Conservation (phyloP, 1,139 yeast species). For the Sugiyamaella paludigena region DNA sequence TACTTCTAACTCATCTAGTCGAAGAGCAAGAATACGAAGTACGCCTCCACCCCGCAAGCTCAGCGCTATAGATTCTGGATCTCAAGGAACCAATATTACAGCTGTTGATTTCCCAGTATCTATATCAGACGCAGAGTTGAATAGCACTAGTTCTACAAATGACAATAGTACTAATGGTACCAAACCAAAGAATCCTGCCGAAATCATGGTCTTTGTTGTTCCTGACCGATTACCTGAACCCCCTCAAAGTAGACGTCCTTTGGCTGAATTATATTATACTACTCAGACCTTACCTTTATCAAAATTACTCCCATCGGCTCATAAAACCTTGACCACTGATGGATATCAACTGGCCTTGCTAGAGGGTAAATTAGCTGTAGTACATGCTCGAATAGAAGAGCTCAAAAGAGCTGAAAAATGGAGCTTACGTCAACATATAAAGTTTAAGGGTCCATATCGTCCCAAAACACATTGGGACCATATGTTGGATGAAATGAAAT, state of each 20-base stretch:
- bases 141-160: background rate
- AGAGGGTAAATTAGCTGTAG: constrained; percentile 94
- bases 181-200: constrained; percentile 20
- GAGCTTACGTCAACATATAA: constrained; percentile 85
- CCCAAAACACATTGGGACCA: constrained; percentile 66
- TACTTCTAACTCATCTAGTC: background rate
- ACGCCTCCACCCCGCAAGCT: constrained; percentile 9
- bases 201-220: constrained; percentile 34
- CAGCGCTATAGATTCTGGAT: background rate
- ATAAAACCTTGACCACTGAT: constrained; percentile 80
- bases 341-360: constrained; percentile 79
- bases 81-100: constrained; percentile 4
- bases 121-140: background rate
- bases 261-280: constrained; percentile 81
- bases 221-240: constrained; percentile 40
- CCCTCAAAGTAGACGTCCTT: constrained; percentile 44
- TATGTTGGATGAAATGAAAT: constrained; percentile 72
- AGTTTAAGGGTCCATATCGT: constrained; percentile 65
- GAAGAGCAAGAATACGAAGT: constrained; percentile 1
- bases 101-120: constrained; percentile 1
- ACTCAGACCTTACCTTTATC: constrained; percentile 86
- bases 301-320: constrained; percentile 77
- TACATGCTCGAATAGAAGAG: constrained; percentile 89
- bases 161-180: too few species aligned
- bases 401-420: constrained; percentile 82